Evolutionary conservation across 306 rosid genomes (phyloP).

Genomic region (Hippophae rhamnoides): DNA sequence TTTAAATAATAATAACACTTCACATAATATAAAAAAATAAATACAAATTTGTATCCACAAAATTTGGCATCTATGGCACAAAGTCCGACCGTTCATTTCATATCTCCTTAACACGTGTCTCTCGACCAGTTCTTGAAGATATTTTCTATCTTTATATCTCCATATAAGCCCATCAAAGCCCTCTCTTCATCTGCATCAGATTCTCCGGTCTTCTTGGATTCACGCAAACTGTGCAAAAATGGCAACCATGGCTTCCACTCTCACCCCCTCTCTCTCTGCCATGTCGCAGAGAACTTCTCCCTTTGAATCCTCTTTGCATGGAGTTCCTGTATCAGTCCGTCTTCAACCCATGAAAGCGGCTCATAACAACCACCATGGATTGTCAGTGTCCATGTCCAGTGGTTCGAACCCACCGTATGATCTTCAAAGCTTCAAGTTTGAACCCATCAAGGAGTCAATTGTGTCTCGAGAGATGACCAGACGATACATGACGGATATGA

Average conservation of each 20-base stretch:
- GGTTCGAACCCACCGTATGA: conserved; percentile 29
- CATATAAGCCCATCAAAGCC: no score
- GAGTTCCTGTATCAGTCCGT: conserved; percentile 19
- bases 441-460: conserved; percentile 47
- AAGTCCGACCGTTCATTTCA: no score
- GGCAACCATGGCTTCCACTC: background rate
- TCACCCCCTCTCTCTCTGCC: conserved; percentile 30
- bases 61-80: no score
- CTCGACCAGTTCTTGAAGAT: no score
- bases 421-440: conserved; percentile 26
- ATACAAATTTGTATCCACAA: no score
- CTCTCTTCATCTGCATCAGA: no score
- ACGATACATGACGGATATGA: conserved; percentile 92
- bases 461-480: conserved; percentile 90
- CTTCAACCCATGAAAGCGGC: conserved; percentile 12
- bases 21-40: no score
- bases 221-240: no score
- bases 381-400: conserved; percentile 23
- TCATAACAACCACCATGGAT: background rate
- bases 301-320: conserved; percentile 27
- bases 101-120: no score
- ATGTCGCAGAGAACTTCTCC: conserved; percentile 25
- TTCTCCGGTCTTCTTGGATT: no score
- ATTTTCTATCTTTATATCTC: no score
- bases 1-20: no score